phyloP scores from a whole-genome alignment of 2,329 filamentous ascomycete genomes.

The Pseudopyrenochaeta lycopersici region DNA sequence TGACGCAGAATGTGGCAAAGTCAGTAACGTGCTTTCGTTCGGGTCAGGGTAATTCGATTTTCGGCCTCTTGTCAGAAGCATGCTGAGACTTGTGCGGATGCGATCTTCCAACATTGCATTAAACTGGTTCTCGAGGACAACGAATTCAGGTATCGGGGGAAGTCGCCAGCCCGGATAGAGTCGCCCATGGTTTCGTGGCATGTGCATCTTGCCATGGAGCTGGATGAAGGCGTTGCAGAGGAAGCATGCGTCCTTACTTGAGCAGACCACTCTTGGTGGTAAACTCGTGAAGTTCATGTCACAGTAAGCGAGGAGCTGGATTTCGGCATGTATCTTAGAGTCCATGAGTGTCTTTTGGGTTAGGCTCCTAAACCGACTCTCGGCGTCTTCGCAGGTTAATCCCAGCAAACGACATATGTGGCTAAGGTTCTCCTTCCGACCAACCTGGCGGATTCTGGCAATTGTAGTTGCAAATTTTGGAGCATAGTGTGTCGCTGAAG shows the following conservation, averaged over 20 bases:
- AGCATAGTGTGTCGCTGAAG: not conserved
- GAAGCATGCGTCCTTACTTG: constrained; percentile 62
- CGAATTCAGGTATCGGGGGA: constrained; percentile 33
- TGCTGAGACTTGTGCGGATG: constrained; percentile 4
- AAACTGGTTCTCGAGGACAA: constrained; percentile 10
- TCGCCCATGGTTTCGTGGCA: constrained; percentile 54
- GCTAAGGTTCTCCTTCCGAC: not conserved
- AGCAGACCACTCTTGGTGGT: constrained; percentile 56
- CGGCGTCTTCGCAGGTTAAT: not conserved
- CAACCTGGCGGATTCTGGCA: constrained; percentile 2
- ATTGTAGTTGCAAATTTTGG: constrained; percentile 10
- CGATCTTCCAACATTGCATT: constrained; percentile 10
- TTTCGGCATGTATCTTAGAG: constrained; percentile 57
- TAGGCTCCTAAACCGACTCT: constrained; percentile 10
- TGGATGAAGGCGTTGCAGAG: constrained; percentile 60
- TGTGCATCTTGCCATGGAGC: constrained; percentile 53
- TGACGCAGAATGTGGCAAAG: constrained; percentile 14
- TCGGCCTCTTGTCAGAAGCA: constrained; percentile 1
- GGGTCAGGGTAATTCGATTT: constrained; percentile 16
- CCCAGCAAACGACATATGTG: constrained; percentile 12
- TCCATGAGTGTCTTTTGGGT: constrained; percentile 16
- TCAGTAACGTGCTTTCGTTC: constrained; percentile 25
- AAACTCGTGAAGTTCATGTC: constrained; percentile 14
- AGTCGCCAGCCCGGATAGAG: constrained; percentile 59
- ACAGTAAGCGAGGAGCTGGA: constrained; percentile 59